These are phyloP conservation scores for Botrytis pseudocinerea DNA, from an alignment of 2,329 filamentous ascomycete genomes.

Conservation along the genomic window DNA sequence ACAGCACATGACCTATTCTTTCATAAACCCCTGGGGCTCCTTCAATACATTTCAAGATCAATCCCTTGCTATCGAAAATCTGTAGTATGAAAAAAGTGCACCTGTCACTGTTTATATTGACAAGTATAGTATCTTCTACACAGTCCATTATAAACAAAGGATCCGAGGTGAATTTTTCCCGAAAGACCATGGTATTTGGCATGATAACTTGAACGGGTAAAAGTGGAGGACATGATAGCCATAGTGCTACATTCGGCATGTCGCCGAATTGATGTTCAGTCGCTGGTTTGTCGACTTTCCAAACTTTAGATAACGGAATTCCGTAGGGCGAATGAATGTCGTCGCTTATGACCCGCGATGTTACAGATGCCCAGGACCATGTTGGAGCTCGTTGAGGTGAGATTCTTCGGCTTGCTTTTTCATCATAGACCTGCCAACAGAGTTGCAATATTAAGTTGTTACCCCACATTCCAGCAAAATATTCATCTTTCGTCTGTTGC, in stretches of 20 bases:
- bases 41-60: not conserved
- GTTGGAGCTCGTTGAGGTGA: not conserved
- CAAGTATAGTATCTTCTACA: not conserved
- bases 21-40: not conserved
- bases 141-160: not conserved
- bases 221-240: not conserved
- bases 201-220: accelerated
- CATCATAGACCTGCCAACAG: accelerated
- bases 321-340: too few relatives aligned
- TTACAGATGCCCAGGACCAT: not conserved
- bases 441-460: not conserved
- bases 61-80: accelerated
- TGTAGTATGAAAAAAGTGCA: not conserved
- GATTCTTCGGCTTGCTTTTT: accelerated
- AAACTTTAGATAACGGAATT: not conserved
- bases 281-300: not conserved
- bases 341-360: too few relatives aligned
- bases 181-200: accelerated
- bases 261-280: not conserved
- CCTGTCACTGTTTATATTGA: not conserved
- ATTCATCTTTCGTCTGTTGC: not conserved
- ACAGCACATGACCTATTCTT: not conserved
- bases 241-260: not conserved
- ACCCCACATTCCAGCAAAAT: not conserved
- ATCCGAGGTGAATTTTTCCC: too few relatives aligned